Percentiles rank a stretch among this genome's conserved stretches.
phyloP scores from a whole-genome alignment of 2,329 filamentous ascomycete species.

The Diaporthe ampelina region DNA sequence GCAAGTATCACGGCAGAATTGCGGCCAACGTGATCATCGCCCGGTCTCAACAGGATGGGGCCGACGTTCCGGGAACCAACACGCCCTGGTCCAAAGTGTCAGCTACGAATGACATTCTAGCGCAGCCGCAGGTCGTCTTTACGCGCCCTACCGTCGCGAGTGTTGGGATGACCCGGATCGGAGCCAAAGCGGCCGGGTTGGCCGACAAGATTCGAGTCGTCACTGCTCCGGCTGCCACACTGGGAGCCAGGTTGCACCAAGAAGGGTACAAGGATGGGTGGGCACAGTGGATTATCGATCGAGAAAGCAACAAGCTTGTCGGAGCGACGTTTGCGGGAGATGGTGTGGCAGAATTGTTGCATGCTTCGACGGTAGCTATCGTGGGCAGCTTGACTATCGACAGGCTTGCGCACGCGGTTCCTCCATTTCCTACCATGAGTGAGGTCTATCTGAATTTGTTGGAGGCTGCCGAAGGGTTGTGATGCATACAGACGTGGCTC shows the following conservation, averaged over 20 bases:
- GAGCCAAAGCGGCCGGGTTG: background rate
- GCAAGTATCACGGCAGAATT: constrained; percentile 10
- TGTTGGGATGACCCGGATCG: background rate
- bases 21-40: constrained; percentile 1
- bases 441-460: constrained; percentile 3
- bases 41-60: background rate
- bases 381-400: constrained; percentile 3
- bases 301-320: background rate
- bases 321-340: background rate
- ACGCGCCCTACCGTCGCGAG: background rate
- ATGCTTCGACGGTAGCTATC: constrained; percentile 7
- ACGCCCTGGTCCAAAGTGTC: background rate
- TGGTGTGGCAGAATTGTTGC: background rate
- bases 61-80: background rate
- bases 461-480: background rate
- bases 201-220: background rate
- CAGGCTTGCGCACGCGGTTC: constrained; percentile 3
- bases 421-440: constrained; percentile 9
- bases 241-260: constrained; percentile 8
- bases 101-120: background rate
- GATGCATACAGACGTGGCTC: background rate
- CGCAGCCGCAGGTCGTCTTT: constrained; percentile 1
- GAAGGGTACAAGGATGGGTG: constrained; percentile 3
- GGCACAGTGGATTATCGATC: constrained; percentile 4
- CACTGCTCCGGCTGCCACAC: background rate